Evolutionary conservation across 768 basidiomycete genomes (phyloP).

Genomic region (Ramaria rubella): DNA sequence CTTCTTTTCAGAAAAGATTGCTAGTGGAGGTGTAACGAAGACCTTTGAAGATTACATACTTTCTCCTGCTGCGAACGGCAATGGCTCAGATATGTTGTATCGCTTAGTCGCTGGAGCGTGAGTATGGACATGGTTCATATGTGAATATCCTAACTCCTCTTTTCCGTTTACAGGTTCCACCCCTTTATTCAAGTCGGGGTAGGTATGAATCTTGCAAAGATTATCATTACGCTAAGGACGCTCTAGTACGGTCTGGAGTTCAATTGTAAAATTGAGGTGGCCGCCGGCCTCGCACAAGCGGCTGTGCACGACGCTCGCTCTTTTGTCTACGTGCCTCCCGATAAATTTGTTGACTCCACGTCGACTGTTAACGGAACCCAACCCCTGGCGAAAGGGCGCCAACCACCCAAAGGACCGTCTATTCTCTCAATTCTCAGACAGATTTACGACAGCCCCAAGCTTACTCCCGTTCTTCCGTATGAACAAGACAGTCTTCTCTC

Average conservation of each 20-base stretch:
- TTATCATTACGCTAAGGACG: neutral
- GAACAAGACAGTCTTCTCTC: conserved; percentile 38
- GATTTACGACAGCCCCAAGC: conserved; percentile 41
- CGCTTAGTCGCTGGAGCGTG: conserved; percentile 32
- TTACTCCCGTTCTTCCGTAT: conserved; percentile 48
- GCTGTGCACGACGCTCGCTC: conserved; percentile 30
- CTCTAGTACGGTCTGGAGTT: conserved; percentile 8
- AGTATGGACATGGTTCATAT: conserved; percentile 15
- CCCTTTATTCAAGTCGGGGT: conserved; percentile 54
- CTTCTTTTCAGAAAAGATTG: conserved; percentile 36
- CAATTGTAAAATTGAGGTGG: conserved; percentile 22
- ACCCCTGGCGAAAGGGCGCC: conserved; percentile 1
- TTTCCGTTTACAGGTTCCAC: conserved; percentile 35
- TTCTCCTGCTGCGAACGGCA: conserved; percentile 25
- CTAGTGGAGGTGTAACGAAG: conserved; percentile 29
- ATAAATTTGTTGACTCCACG: conserved; percentile 17
- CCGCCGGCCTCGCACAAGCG: conserved; percentile 37
- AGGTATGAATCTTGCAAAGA: neutral
- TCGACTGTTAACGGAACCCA: neutral
- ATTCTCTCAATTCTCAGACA: conserved; percentile 46
- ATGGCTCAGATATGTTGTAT: conserved; percentile 27
- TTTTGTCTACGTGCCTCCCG: conserved; percentile 22
- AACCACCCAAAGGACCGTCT: conserved; percentile 28
- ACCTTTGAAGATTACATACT: conserved; percentile 48
- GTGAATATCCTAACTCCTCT: neutral